Conservation (phyloP, 257 asterid species). For the Eucommia ulmoides region DNA sequence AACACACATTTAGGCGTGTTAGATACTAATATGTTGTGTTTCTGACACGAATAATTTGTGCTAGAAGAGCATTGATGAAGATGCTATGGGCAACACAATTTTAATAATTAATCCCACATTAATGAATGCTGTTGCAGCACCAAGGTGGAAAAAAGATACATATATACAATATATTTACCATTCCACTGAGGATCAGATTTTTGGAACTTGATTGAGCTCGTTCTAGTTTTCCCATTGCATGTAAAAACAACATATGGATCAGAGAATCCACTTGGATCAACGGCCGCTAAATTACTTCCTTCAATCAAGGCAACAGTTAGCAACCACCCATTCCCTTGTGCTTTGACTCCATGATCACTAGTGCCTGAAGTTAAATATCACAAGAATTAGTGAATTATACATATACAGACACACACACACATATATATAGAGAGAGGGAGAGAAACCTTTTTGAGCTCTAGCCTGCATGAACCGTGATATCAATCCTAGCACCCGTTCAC, state of each 20-base stretch:
- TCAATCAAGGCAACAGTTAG: neutral
- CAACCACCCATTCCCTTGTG: conserved; percentile 52
- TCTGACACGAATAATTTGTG: no score
- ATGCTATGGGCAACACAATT: no score
- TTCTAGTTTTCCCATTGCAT: conserved; percentile 2
- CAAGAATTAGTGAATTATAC: conserved; percentile 7
- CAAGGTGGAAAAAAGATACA: neutral
- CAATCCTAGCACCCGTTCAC: conserved; percentile 65
- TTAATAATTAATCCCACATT: neutral
- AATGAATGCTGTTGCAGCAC: neutral
- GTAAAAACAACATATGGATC: conserved; percentile 1
- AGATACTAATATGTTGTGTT: no score
- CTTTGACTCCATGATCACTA: conserved; percentile 12
- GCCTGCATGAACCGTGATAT: conserved; percentile 93
- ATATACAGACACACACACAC: neutral
- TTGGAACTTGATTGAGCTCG: neutral
- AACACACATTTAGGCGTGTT: no score
- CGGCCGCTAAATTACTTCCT: conserved; percentile 1
- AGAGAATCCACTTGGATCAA: conserved; percentile 5
- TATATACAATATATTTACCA: neutral
- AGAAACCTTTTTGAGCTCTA: conserved; percentile 66
- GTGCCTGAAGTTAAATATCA: conserved; percentile 30
- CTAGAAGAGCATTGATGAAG: no score
- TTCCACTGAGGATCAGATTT: neutral
- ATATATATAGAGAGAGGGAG: conserved; percentile 3